Evolutionary conservation across 306 rosid genomes (phyloP).

Genomic region (Ormosia semicastrata): DNA sequence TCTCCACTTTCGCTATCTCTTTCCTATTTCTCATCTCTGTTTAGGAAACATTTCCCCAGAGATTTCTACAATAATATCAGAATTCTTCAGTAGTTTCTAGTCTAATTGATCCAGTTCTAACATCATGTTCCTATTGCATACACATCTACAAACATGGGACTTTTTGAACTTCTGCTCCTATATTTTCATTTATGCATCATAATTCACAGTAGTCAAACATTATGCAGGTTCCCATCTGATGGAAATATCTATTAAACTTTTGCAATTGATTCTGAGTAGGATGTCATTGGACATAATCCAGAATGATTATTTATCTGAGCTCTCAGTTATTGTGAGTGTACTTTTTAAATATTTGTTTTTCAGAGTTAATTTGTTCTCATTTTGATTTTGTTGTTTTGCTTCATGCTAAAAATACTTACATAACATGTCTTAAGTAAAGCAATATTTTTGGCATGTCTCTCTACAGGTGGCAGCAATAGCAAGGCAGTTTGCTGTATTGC

Average conservation of each 20-base stretch:
- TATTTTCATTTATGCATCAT: conserved; percentile 9
- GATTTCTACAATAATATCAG: no score
- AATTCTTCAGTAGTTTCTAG: no score
- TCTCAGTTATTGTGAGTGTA: conserved; percentile 69
- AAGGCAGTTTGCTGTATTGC: conserved; percentile 76
- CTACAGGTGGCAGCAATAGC: conserved; percentile 64
- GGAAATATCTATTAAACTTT: conserved; percentile 62
- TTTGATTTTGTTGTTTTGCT: conserved; percentile 19
- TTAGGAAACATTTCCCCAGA: no score
- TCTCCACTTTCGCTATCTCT: no score
- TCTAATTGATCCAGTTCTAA: no score
- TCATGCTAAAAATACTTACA: background rate
- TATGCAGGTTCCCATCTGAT: conserved; percentile 67
- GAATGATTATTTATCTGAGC: conserved; percentile 49
- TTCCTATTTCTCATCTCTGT: no score
- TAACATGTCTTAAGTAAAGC: background rate
- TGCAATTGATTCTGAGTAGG: conserved; percentile 62
- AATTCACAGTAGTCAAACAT: conserved; percentile 27
- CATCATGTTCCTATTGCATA: background rate
- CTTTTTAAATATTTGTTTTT: background rate
- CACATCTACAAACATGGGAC: background rate
- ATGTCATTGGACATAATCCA: conserved; percentile 46
- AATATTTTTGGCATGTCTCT: background rate
- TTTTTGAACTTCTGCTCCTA: background rate
- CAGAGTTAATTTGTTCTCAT: conserved; percentile 4